A percentile compares a stretch with the other conserved stretches of the same genome.
Evolutionary conservation across 1,139 yeast genomes (phyloP).

Genomic region (Pichiaceae sp.): DNA sequence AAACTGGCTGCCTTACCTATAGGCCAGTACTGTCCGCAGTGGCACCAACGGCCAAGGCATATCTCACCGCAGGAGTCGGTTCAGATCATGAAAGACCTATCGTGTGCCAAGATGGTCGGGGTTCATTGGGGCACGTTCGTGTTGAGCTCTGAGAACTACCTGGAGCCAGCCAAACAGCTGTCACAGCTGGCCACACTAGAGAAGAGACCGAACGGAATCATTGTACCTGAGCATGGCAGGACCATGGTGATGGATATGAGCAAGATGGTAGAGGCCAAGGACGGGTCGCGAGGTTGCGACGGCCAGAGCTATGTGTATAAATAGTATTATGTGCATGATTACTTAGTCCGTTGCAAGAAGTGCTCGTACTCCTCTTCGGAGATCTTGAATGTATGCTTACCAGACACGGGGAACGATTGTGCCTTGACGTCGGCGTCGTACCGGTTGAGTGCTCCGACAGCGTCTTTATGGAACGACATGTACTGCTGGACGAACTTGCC

Average conservation of each 20-base stretch:
- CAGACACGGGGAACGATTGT: constrained; percentile 51
- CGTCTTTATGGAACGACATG: constrained; percentile 40
- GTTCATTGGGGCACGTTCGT: constrained; percentile 97
- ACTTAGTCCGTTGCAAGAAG: constrained; percentile 26
- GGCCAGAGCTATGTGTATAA: constrained; percentile 13
- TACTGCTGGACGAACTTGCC: constrained; percentile 80
- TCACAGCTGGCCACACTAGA: constrained; percentile 28
- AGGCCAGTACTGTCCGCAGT: constrained; percentile 90
- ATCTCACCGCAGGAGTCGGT: constrained; percentile 75
- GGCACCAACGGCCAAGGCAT: constrained; percentile 91
- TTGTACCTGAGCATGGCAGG: constrained; percentile 47
- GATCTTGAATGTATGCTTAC: constrained; percentile 61
- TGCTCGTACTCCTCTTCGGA: constrained; percentile 55
- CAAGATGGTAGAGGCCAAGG: constrained; percentile 9
- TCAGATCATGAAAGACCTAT: constrained; percentile 54
- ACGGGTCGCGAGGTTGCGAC: constrained; percentile 8
- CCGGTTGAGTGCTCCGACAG: constrained; percentile 41
- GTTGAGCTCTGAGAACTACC: constrained; percentile 75
- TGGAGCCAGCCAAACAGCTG: constrained; percentile 64
- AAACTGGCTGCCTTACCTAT: constrained; percentile 75
- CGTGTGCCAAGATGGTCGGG: constrained; percentile 63
- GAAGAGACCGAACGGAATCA: constrained; percentile 28
- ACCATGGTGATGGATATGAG: constrained; percentile 27
- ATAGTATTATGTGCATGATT: constrained; percentile 3
- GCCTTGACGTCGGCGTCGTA: constrained; percentile 54